Percentiles rank a stretch among this genome's conserved stretches.
Conservation (phyloP, 306 rosid genomes). For the Ceratonia siliqua region DNA sequence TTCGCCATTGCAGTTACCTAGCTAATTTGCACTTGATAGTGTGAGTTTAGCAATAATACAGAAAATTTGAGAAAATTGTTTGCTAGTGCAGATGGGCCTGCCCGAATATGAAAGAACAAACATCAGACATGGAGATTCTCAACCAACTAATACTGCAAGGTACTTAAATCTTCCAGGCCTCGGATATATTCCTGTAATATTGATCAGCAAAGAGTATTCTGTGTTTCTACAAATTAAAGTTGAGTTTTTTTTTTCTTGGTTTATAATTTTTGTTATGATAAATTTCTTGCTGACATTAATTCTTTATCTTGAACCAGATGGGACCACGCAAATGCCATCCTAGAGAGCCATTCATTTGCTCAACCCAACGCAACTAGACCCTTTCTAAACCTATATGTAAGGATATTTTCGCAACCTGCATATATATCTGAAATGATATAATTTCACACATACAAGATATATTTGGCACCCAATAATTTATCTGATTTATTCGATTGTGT, state of each 20-base stretch:
- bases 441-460: neutral
- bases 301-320: conserved; percentile 51
- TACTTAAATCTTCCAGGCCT: conserved; percentile 19
- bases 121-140: conserved; percentile 69
- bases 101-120: conserved; percentile 76
- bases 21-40: neutral
- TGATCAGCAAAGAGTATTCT: neutral
- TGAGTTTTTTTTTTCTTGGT: neutral
- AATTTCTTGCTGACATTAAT: conserved; percentile 7
- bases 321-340: conserved; percentile 51
- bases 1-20: neutral
- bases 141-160: conserved; percentile 63
- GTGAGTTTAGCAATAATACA: neutral
- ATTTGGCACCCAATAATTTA: neutral
- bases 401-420: neutral
- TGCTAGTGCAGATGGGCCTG: conserved; percentile 65
- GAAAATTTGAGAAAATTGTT: conserved; percentile 32
- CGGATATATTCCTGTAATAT: neutral
- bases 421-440: neutral
- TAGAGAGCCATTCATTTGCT: conserved; percentile 53
- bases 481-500: neutral
- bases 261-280: neutral
- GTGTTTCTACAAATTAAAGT: neutral
- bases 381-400: conserved; percentile 54
- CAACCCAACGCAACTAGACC: conserved; percentile 70